Percentiles rank a stretch among this genome's conserved stretches.
phyloP scores from a whole-genome alignment of 768 basidiomycete species.

The Boletus pseudopeckii region DNA sequence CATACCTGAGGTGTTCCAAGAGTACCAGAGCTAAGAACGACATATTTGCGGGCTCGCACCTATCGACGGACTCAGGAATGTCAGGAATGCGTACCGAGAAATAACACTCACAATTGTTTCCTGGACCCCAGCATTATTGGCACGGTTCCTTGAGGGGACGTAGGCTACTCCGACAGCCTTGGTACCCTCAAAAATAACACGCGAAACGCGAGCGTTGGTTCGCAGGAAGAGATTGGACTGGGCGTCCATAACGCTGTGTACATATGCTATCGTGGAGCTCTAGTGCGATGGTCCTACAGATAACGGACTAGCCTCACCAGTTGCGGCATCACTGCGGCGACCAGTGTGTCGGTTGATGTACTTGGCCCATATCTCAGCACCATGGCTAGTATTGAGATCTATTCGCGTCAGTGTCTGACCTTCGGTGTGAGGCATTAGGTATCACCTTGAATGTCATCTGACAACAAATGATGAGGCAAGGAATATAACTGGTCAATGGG shows the following conservation, averaged over 20 bases:
- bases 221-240: constrained; percentile 66
- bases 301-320: constrained; percentile 37
- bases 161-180: constrained; percentile 73
- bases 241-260: constrained; percentile 67
- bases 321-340: constrained; percentile 67
- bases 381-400: constrained; percentile 60
- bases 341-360: constrained; percentile 75
- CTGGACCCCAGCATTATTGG: constrained; percentile 43
- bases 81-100: not conserved
- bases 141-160: constrained; percentile 60
- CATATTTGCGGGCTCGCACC: constrained; percentile 60
- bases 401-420: not conserved
- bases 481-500: not conserved
- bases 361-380: constrained; percentile 72
- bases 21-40: constrained; percentile 63
- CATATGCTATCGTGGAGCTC: constrained; percentile 44
- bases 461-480: not conserved
- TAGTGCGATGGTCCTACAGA: not conserved
- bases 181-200: constrained; percentile 69
- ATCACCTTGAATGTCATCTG: constrained; percentile 62
- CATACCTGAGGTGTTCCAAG: constrained; percentile 58
- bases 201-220: constrained; percentile 61
- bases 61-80: constrained; percentile 5
- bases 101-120: constrained; percentile 50
- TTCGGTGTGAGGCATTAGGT: not conserved